Base-by-base conservation (phyloP, 2,329 filamentous ascomycete genomes). In the Apiospora hydei region DNA sequence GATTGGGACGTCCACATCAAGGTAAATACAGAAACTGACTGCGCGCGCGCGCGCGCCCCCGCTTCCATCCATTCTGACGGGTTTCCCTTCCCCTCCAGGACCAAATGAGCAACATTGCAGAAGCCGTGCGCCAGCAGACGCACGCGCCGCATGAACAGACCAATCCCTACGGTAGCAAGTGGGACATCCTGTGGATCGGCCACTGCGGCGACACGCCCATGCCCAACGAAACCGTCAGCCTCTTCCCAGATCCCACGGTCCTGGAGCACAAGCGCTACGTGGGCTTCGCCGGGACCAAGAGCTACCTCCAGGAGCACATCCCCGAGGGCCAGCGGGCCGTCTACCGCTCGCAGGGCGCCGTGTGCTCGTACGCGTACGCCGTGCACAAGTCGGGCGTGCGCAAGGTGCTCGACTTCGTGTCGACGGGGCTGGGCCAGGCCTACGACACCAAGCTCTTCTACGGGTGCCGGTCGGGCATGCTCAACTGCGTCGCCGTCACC, bases 1-100 rank as follows among this genome's bases (percentile, higher is more conserved):
- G 82, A 84, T 72, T 84, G 82, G 82, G 83, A 84, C 72, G 77
- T 83, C 18, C 76, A 78, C 1, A 75, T 84, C 47, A 80, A 80
- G 34, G 57, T 64, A 41, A 34, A 53, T 11, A n/a, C 26, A 8
- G 5, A 38, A 38, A 13, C 41, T 14, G 41, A 43, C 41, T 43
- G n/a, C n/a, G n/a, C 41, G 13, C 41, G 10, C 10, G 13, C 26
- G 26, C 26, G 2, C 26, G 7, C 41, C 41, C 41, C 41, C 41
- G 41, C 41, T 14, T 3, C 10, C 41, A 43, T 43, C 41, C 41
- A 43, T 43, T n/a, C 53, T 38, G 10, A 61, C 26, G 34, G 34
- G 34, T 38, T 18, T 41, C 1, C 13, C 21, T 2, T 18, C 4
- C 11, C 21, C 21, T 41, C 8, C 10, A 64, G 70, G 68, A 74